Conservation (phyloP, 2,329 filamentous ascomycete genomes). For the Tricladium varicosporioides region DNA sequence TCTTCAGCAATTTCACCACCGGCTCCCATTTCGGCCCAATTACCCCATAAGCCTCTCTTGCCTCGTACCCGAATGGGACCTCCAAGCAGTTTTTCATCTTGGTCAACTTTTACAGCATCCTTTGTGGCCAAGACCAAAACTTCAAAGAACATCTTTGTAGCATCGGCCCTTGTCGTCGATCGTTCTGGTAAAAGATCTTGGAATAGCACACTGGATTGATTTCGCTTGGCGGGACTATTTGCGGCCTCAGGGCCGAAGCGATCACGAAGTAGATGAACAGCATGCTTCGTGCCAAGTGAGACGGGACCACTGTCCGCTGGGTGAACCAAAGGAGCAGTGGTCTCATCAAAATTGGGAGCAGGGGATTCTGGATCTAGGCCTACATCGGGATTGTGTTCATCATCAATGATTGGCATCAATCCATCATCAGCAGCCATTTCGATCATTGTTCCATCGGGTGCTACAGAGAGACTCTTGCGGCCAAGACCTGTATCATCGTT, state of each 20-base stretch:
- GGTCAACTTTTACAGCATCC: slow-evolving; percentile 96
- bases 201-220: slow-evolving; percentile 77
- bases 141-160: slow-evolving; percentile 99
- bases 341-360: slow-evolving; percentile 72
- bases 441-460: slow-evolving; percentile 59
- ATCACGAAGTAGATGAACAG: slow-evolving; percentile 90
- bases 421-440: slow-evolving; percentile 61
- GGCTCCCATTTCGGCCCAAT: slow-evolving; percentile 82
- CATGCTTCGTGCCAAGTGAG: slow-evolving; percentile 89
- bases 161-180: slow-evolving; percentile 79
- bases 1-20: slow-evolving; percentile 53
- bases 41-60: slow-evolving; percentile 95
- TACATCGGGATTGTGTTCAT: slow-evolving; percentile 46
- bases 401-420: slow-evolving; percentile 41
- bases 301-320: slow-evolving; percentile 83
- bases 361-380: slow-evolving; percentile 41
- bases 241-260: slow-evolving; percentile 75
- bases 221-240: slow-evolving; percentile 67
- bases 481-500: slow-evolving; percentile 51
- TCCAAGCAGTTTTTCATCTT: slow-evolving; percentile 69
- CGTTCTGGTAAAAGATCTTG: slow-evolving; percentile 85
- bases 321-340: slow-evolving; percentile 71
- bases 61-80: slow-evolving; percentile 79
- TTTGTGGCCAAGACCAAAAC: slow-evolving; percentile 94
- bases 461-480: slow-evolving; percentile 38